Conservation (phyloP, 116 monocot genomes). For the Cymodocea nodosa region DNA sequence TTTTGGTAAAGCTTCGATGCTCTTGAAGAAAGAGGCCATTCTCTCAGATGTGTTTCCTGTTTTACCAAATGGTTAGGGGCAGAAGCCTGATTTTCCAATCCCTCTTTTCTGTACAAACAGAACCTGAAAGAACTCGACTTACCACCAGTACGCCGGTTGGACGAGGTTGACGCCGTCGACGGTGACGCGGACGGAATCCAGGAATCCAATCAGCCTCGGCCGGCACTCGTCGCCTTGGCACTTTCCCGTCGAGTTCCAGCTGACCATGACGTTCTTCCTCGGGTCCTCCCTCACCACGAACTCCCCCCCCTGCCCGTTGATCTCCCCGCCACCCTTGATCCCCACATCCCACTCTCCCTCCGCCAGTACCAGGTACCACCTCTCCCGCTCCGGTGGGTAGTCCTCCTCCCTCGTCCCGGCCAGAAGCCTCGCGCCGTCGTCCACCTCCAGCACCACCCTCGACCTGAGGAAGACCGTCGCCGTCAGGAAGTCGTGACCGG, state of each 20-base stretch:
- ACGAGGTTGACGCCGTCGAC: constrained; percentile 54
- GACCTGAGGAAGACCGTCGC: constrained; percentile 56
- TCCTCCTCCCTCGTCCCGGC: constrained; percentile 60
- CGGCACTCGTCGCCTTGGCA: constrained; percentile 90
- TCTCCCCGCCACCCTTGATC: constrained; percentile 78
- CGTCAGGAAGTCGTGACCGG: constrained; percentile 58
- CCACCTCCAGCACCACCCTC: constrained; percentile 50
- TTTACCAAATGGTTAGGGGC: no score
- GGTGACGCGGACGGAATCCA: constrained; percentile 42
- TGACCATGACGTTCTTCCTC: constrained; percentile 96
- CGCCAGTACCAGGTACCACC: constrained; percentile 95
- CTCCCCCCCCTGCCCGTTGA: constrained; percentile 64
- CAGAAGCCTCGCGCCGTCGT: constrained; percentile 49
- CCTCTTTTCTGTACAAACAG: no score
- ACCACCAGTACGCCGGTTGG: constrained; percentile 95
- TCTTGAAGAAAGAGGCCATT: no score
- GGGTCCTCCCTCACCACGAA: constrained; percentile 48
- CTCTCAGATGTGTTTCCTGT: no score
- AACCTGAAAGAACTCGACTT: not conserved
- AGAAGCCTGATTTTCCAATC: no score
- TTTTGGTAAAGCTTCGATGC: no score
- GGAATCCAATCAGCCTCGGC: constrained; percentile 78
- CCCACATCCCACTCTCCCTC: constrained; percentile 53
- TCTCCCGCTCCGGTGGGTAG: constrained; percentile 40
- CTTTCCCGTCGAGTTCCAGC: constrained; percentile 84